phyloP scores from a whole-genome alignment of 192 early-diverging fungal species.

The Coemansia sp. region DNA sequence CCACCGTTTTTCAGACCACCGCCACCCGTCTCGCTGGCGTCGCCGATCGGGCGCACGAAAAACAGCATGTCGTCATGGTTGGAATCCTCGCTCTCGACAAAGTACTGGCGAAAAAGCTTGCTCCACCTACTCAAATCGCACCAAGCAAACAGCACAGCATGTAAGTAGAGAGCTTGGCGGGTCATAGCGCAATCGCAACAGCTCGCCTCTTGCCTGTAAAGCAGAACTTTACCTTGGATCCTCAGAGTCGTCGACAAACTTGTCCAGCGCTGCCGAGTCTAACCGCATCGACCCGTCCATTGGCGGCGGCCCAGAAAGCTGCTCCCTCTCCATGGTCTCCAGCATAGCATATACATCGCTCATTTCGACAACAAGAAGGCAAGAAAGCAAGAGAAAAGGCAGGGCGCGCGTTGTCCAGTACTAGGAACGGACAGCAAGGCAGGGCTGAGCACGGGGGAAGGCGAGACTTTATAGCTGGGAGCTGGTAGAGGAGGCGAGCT shows the following conservation, averaged over 20 bases:
- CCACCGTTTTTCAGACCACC: not conserved
- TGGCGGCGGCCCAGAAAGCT: constrained; percentile 49
- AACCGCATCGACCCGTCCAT: constrained; percentile 53
- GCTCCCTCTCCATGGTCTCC: constrained; percentile 50
- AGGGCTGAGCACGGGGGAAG: not conserved
- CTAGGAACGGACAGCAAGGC: not conserved
- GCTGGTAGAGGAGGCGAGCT: not conserved
- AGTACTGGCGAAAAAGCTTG: constrained; percentile 58
- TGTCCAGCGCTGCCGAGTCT: constrained; percentile 43
- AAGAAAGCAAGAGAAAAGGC: not conserved
- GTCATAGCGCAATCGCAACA: constrained; percentile 3
- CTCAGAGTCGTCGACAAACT: constrained; percentile 48
- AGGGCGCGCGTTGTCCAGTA: constrained; percentile 4
- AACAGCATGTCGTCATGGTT: constrained; percentile 84
- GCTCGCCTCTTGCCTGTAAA: not conserved
- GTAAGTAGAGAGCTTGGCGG: not conserved
- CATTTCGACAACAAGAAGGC: constrained; percentile 25
- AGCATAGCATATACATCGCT: constrained; percentile 52
- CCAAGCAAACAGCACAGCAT: not conserved
- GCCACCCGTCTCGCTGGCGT: constrained; percentile 16
- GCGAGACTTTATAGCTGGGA: not conserved
- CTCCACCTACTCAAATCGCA: constrained; percentile 43
- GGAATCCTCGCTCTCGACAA: constrained; percentile 65
- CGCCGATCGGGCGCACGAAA: constrained; percentile 66
- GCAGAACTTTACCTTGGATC: constrained; percentile 43